Evolutionary conservation across 148 eudicot genomes (phyloP).

Genomic region (Rhododendron ovatum): DNA sequence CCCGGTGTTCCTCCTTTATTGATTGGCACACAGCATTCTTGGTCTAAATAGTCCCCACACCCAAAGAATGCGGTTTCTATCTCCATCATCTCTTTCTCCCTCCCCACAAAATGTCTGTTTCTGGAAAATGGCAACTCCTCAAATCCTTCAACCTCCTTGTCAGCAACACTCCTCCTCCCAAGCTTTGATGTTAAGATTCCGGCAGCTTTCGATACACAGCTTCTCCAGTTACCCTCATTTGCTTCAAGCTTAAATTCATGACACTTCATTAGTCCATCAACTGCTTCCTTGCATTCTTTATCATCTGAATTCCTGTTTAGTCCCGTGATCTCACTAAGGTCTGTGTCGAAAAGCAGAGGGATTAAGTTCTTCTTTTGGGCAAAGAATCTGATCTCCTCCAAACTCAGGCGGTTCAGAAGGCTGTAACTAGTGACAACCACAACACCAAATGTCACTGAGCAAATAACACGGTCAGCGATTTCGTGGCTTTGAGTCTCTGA

Average conservation of each 20-base stretch:
- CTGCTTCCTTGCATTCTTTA: slow-evolving; percentile 59
- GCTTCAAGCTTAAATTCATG: slow-evolving; percentile 63
- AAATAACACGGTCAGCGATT: slow-evolving; percentile 86
- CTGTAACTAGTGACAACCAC: slow-evolving; percentile 51
- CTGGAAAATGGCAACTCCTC: slow-evolving; percentile 70
- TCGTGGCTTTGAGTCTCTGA: slow-evolving; percentile 83
- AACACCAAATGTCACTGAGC: slow-evolving; percentile 72
- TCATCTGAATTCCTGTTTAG: slow-evolving; percentile 32
- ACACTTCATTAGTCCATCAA: slow-evolving; percentile 55
- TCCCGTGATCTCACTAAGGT: slow-evolving; percentile 29
- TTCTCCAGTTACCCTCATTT: slow-evolving; percentile 65
- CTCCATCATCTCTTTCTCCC: slow-evolving; percentile 63
- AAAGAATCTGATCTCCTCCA: slow-evolving; percentile 79
- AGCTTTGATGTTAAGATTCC: slow-evolving; percentile 55
- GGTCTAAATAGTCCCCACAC: slow-evolving; percentile 34
- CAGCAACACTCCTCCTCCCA: slow-evolving; percentile 65
- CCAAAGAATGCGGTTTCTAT: slow-evolving; percentile 71
- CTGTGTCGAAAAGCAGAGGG: slow-evolving; percentile 69
- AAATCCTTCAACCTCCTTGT: slow-evolving; percentile 38
- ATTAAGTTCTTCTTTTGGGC: slow-evolving; percentile 80
- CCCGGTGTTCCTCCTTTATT: slow-evolving; percentile 41
- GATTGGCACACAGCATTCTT: slow-evolving; percentile 21
- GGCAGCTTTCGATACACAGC: slow-evolving; percentile 56
- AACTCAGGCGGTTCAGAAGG: slow-evolving; percentile 49
- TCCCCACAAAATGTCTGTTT: slow-evolving; percentile 60